Evolutionary conservation across 192 early-diverging fungal genomes (phyloP).

Genomic region (Entomortierella chlamydospora): DNA sequence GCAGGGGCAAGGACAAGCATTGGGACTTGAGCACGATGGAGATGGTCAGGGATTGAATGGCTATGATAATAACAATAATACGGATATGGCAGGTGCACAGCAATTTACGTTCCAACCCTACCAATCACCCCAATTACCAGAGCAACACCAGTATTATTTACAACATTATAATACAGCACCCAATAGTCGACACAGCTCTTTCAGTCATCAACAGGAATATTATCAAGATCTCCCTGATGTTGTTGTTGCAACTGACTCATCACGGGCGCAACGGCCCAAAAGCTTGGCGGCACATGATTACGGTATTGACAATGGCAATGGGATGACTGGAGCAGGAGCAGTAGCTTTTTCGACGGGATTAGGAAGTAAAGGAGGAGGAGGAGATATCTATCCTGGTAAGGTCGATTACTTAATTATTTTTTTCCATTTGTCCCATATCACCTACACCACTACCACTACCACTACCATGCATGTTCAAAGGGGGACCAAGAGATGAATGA

Average conservation of each 20-base stretch:
- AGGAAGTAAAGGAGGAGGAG: background rate
- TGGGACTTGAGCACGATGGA: too few species aligned
- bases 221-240: conserved; percentile 26
- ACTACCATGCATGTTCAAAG: background rate
- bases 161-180: conserved; percentile 29
- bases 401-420: background rate
- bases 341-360: background rate
- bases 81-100: conserved; percentile 2
- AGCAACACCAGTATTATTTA: conserved; percentile 21
- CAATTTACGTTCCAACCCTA: conserved; percentile 10
- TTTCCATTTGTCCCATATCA: background rate
- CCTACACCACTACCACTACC: background rate
- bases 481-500: too few species aligned
- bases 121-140: background rate
- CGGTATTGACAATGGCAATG: background rate
- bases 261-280: conserved; percentile 26
- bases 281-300: conserved; percentile 46
- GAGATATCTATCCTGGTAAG: background rate
- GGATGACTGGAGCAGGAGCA: background rate
- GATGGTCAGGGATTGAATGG: background rate
- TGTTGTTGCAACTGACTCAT: background rate
- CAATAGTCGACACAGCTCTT: conserved; percentile 17
- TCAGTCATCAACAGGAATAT: conserved; percentile 31
- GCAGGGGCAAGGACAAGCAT: too few species aligned
- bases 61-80: background rate